Evolutionary conservation across 2,329 filamentous ascomycete species (phyloP), one percentile per base, ranked within the genome.

Genomic region (Cladophialophora immunda): DNA sequence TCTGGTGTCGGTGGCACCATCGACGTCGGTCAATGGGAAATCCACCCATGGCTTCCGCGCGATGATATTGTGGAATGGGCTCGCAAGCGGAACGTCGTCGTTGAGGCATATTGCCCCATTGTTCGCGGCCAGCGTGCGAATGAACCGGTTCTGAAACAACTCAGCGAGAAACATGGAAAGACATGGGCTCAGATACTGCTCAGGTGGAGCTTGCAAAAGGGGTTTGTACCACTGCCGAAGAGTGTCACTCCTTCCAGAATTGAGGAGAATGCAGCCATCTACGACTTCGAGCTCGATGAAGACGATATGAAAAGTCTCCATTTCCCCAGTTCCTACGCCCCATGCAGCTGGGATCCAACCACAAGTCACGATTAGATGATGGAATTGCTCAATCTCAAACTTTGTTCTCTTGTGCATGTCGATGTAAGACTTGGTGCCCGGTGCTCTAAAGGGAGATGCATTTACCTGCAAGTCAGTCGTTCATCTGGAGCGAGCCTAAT

Each of bases 41-140:
- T 97, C 11, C 94, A 97, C 78, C 94, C 94, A 0, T 97, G 93
- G 93, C 87, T 93, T 50, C 84, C 89, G 8, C 85, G 93, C n/a
- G 81, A 84, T 25, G 93, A 97, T 74, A 92, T 97, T 68, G 88
- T 89, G 8, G 81, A 86, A 55, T 97, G 93, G 93, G 91, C 91
- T 73, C 78, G 83, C 69, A 83, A 89, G 77, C 83, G 87, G 19
- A 83, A 84, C 67, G 81, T 92, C 22, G 84, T 87, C 34, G 77
- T 91, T 15, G 84, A 93, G 83, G 82, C 82, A 5, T 84, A 83
- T 69, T 81, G 78, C 71, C 82, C 82, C 13, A 74, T 84, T 58
- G 81, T 83, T 8, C 78, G 81, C 66, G 81, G 78, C 1, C 75
- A 76, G 61, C 77, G 83, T 58, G 82, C 82, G 68, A 78, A 87